A percentile compares a stretch with the other conserved stretches of the same genome.
These are phyloP conservation scores for Phytophthora tubulina DNA, from an alignment of 352 stramenopile species.

Conservation along the genomic window DNA sequence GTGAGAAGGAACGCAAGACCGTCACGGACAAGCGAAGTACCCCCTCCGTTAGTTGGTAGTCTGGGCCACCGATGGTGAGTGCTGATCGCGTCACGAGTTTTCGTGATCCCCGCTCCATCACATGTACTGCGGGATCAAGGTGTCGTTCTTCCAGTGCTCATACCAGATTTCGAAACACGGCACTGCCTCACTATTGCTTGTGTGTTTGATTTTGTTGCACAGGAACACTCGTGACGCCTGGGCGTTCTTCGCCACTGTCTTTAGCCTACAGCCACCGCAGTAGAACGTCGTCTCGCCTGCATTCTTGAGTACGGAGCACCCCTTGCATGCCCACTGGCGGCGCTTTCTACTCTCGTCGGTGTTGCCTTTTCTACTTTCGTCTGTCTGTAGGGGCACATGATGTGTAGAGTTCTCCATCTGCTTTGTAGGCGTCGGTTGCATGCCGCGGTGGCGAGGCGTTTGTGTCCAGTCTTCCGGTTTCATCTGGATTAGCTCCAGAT, in stretches of 20 bases:
- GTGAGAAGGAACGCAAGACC: no score
- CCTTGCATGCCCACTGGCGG: no score
- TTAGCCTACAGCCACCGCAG: conserved; percentile 3
- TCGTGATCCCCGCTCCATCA: no score
- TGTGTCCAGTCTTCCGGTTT: background rate
- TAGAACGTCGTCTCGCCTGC: conserved; percentile 19
- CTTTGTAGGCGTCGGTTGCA: background rate
- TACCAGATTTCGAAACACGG: conserved; percentile 23
- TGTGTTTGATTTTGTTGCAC: conserved; percentile 18
- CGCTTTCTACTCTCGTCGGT: no score
- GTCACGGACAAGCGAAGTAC: no score
- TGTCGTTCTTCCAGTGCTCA: conserved; percentile 11
- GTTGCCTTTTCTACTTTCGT: background rate
- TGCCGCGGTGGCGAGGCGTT: background rate
- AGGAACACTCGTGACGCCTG: background rate
- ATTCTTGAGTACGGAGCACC: no score
- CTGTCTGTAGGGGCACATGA: background rate
- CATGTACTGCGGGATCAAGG: background rate
- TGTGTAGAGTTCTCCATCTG: background rate
- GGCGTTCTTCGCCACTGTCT: background rate
- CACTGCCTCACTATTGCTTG: background rate
- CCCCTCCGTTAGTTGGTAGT: no score
- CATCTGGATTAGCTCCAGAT: no score
- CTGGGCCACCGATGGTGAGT: no score
- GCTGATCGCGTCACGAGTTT: no score